A percentile compares a stretch with the other conserved stretches of the same genome.
These are phyloP conservation scores for Colletotrichum sp. DNA, from an alignment of 2,329 filamentous ascomycete genomes.

Conservation along the genomic window DNA sequence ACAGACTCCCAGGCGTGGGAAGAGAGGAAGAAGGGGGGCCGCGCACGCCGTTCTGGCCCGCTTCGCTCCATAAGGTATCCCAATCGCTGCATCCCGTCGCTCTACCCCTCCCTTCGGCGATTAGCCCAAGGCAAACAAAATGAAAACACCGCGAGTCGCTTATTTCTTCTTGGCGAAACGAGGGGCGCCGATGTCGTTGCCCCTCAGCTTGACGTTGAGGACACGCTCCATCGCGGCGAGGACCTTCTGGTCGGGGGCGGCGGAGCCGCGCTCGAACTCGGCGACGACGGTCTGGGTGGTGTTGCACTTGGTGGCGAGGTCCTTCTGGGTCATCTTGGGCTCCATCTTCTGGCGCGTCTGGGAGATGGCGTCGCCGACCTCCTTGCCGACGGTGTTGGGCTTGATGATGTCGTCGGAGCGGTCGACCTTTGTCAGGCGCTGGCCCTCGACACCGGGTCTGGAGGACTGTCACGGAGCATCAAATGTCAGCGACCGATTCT, in stretches of 20 bases:
- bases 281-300: constrained; percentile 80
- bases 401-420: constrained; percentile 97
- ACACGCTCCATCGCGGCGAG: constrained; percentile 79
- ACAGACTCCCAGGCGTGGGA: constrained; percentile 7
- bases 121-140: neutral
- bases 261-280: constrained; percentile 84
- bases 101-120: neutral
- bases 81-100: neutral
- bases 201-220: constrained; percentile 87
- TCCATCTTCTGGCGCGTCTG: constrained; percentile 79
- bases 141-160: constrained; percentile 21
- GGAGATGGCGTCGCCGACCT: constrained; percentile 83
- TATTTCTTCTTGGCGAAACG: constrained; percentile 77
- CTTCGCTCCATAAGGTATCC: neutral
- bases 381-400: constrained; percentile 85
- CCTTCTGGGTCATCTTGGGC: constrained; percentile 96
- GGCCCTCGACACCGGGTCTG: constrained; percentile 74
- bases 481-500: constrained; percentile 18
- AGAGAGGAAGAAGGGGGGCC: neutral
- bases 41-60: neutral
- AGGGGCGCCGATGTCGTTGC: constrained; percentile 83
- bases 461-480: constrained; percentile 42
- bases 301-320: constrained; percentile 86
- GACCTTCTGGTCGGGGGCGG: constrained; percentile 83
- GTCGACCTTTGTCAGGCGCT: constrained; percentile 97